Evolutionary conservation across 768 basidiomycete genomes (phyloP).

Genomic region (Suillus decipiens): DNA sequence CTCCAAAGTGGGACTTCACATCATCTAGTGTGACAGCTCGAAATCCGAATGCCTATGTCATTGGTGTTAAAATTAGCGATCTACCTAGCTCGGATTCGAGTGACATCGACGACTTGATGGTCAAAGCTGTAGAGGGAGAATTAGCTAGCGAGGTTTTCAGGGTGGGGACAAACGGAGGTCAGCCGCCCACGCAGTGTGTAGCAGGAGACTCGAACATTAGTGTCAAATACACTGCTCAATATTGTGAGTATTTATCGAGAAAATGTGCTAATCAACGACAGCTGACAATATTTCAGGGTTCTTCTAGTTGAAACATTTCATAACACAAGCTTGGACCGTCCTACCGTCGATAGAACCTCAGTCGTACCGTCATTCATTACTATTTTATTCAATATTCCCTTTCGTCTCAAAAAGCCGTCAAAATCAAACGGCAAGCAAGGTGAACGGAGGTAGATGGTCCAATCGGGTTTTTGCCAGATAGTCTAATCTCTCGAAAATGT

Average conservation of each 20-base stretch:
- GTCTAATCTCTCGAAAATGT: not conserved
- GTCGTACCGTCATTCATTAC: not conserved
- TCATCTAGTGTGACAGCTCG: constrained; percentile 40
- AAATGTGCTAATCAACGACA: not conserved
- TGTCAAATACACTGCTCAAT: constrained; percentile 54
- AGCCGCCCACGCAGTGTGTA: constrained; percentile 52
- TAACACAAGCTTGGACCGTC: not conserved
- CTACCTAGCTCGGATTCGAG: constrained; percentile 43
- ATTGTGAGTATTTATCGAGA: constrained; percentile 41
- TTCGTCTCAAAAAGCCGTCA: not conserved
- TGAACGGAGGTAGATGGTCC: not conserved
- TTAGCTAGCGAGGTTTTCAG: constrained; percentile 55
- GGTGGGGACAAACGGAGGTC: constrained; percentile 52
- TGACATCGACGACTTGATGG: constrained; percentile 58
- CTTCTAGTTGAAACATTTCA: not conserved
- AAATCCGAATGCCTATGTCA: constrained; percentile 46
- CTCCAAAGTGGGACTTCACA: constrained; percentile 61
- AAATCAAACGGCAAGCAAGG: not conserved
- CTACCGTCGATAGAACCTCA: not conserved
- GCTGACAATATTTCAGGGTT: constrained; percentile 1
- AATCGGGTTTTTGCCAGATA: not conserved
- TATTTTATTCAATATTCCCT: not conserved
- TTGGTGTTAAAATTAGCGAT: constrained; percentile 44
- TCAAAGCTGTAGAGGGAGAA: constrained; percentile 47
- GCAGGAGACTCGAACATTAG: constrained; percentile 42